Percentiles rank a stretch among this genome's conserved stretches.
These are phyloP conservation scores for Staphylotrichum tortipilum DNA, from an alignment of 495 filamentous ascomycete genomes.

Conservation along the genomic window DNA sequence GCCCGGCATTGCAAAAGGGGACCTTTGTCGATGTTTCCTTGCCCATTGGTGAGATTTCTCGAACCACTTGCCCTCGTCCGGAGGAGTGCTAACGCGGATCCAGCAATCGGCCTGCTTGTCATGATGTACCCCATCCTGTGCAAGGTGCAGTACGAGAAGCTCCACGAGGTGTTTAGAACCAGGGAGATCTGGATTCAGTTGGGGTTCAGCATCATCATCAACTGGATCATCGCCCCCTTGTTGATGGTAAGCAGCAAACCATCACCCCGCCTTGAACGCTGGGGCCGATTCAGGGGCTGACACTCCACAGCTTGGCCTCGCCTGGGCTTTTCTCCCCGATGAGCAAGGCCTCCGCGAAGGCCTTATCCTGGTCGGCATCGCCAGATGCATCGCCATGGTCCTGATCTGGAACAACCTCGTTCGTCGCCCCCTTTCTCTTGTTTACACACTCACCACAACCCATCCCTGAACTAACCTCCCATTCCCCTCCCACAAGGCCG, in stretches of 20 bases:
- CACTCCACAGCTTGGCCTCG: slow-evolving; percentile 48
- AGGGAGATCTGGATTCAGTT: slow-evolving; percentile 71
- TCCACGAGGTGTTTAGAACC: slow-evolving; percentile 59
- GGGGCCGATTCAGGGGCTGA: not conserved
- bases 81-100: not conserved
- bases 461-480: too few relatives aligned
- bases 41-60: slow-evolving; percentile 58
- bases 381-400: slow-evolving; percentile 76
- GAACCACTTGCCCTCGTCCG: not conserved
- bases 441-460: slow-evolving; percentile 12
- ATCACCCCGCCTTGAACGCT: too few relatives aligned
- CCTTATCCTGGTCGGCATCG: slow-evolving; percentile 69
- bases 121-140: slow-evolving; percentile 97
- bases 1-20: slow-evolving; percentile 57
- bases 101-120: slow-evolving; percentile 71
- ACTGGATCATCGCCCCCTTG: slow-evolving; percentile 86
- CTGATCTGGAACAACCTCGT: too few relatives aligned
- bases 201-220: slow-evolving; percentile 65
- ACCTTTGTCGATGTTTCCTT: slow-evolving; percentile 65
- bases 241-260: slow-evolving; percentile 57
- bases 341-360: slow-evolving; percentile 58
- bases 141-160: slow-evolving; percentile 77
- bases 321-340: slow-evolving; percentile 80
- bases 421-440: too few relatives aligned
- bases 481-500: slow-evolving; percentile 39